Evolutionary conservation across 1,139 yeast genomes (phyloP).

Genomic region (Pichia sp.): DNA sequence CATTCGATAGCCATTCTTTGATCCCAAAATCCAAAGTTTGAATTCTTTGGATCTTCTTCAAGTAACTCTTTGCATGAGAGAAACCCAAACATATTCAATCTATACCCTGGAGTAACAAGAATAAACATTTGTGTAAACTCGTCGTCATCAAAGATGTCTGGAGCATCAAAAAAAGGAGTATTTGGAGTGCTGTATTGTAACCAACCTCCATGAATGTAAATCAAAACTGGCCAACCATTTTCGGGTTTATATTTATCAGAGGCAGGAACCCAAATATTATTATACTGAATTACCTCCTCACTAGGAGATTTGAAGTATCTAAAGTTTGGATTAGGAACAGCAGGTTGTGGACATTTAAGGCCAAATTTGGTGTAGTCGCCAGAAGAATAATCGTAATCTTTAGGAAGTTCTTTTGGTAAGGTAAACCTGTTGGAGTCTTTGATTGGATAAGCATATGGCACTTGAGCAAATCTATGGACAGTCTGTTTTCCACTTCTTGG

Average conservation of each 20-base stretch:
- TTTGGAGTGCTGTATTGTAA: conserved; percentile 34
- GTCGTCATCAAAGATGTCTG: conserved; percentile 25
- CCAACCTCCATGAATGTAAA: conserved; percentile 38
- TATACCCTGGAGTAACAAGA: conserved; percentile 34
- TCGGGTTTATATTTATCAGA: conserved; percentile 27
- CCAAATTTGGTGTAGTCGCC: conserved; percentile 31
- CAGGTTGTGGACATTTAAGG: conserved; percentile 32
- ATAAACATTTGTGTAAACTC: conserved; percentile 29
- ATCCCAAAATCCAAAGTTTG: conserved; percentile 40
- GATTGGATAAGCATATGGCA: conserved; percentile 21
- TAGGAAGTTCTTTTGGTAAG: conserved; percentile 22
- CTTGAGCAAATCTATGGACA: conserved; percentile 13
- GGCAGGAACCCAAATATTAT: conserved; percentile 36
- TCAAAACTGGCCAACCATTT: conserved; percentile 35
- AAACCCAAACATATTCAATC: conserved; percentile 37
- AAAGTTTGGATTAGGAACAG: conserved; percentile 25
- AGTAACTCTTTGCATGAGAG: conserved; percentile 28
- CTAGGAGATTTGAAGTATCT: conserved; percentile 21
- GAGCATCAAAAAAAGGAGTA: conserved; percentile 17
- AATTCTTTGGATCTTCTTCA: conserved; percentile 25
- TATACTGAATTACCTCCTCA: conserved; percentile 32
- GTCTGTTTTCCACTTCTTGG: conserved; percentile 10
- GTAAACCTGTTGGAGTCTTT: conserved; percentile 13
- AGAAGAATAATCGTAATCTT: conserved; percentile 29
- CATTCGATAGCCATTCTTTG: conserved; percentile 34